Base-by-base conservation (phyloP, 2,329 filamentous ascomycete genomes). In the Clonostachys rhizophaga region DNA sequence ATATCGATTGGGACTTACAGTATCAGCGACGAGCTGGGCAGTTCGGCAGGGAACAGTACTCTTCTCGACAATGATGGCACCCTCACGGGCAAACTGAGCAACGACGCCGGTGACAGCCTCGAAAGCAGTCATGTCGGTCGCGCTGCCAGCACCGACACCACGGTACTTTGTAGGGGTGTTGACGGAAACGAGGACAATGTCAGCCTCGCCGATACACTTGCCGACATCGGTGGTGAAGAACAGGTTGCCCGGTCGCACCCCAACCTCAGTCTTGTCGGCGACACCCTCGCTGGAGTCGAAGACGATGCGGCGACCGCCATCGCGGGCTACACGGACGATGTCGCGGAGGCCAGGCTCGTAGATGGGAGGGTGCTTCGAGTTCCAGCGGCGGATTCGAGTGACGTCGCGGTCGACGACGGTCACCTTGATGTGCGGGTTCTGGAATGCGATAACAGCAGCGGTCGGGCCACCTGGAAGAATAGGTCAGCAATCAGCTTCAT, bases 1-100 rank as follows among this genome's bases (percentile, higher is more conserved):
- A 24, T 14, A 37, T 8, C 6, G 37, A 30, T 30, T 6, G 40
- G 10, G 47, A 61, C 74, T 65, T 66, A 89, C 82, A 53, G 83
- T 88, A 54, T 84, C 78, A 55, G 79, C 75, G 37, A 91, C 81
- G 34, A 83, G 77, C 54, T 88, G 77, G 3, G 86, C 85, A 6
- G 87, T 91, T 50, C 84, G 74, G 61, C 85, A 89, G 4, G 88
- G 88, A 24, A 91, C 88, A 0, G 88, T 92, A 47, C 82, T 87
- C 70, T 91, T 92, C 69, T 91, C 87, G 17, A 91, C 87, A 44
- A 92, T 81, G 47, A 91, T 87, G 47, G 85, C 81, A 43, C 83
- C 84, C 16, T 76, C 70, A 33, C 76, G 81, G 4, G 87, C 84
- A 51, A 84, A 72, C 53, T 79, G 71, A 10, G 86, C 87, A 34